Percentiles rank a stretch among this genome's conserved stretches.
Conservation (phyloP, 2,329 filamentous ascomycete genomes). For the Grosmannia clavigera region DNA sequence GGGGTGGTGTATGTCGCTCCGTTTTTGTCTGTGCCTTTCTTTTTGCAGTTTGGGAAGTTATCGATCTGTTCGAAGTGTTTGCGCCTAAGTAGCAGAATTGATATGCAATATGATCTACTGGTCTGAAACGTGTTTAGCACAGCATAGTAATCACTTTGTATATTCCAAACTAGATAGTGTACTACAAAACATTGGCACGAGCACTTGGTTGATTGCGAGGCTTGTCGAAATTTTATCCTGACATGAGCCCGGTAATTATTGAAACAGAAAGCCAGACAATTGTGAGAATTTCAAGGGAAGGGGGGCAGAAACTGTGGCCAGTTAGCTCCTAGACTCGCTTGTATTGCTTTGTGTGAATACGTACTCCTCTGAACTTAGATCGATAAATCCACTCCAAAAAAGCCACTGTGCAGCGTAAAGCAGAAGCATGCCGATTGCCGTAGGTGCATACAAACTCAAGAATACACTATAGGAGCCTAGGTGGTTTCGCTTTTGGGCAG, state of each 20-base stretch:
- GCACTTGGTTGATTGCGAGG: too few relatives aligned
- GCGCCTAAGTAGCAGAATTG: too few relatives aligned
- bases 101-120: too few relatives aligned
- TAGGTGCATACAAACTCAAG: background rate
- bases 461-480: too few relatives aligned
- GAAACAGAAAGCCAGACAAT: background rate
- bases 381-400: background rate
- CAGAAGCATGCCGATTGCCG: background rate
- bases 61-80: too few relatives aligned
- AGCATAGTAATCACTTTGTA: too few relatives aligned
- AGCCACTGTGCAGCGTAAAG: background rate
- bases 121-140: too few relatives aligned
- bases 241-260: background rate
- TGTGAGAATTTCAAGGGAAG: background rate
- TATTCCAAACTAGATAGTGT: too few relatives aligned
- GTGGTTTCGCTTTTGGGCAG: background rate
- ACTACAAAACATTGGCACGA: too few relatives aligned
- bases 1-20: too few relatives aligned
- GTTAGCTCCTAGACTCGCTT: background rate
- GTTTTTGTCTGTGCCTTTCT: too few relatives aligned
- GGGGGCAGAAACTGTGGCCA: background rate
- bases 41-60: too few relatives aligned
- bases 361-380: background rate
- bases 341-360: background rate
- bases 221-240: background rate